These are phyloP conservation scores for Oryza australiensis DNA, from an alignment of 176 grass and related monocot genomes.

Conservation along the genomic window DNA sequence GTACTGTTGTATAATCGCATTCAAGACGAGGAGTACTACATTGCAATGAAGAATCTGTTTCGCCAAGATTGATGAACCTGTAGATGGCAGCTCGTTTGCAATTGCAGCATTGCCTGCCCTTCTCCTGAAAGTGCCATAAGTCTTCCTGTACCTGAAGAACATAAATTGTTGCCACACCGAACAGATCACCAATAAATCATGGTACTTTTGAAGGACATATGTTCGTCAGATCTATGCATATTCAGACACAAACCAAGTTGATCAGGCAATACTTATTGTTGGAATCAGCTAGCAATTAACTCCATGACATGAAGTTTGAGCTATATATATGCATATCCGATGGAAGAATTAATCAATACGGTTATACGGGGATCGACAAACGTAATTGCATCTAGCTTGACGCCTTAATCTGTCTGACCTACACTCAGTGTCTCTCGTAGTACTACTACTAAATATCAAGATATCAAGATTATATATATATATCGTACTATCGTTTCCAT, in stretches of 20 bases:
- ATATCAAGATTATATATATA: background rate
- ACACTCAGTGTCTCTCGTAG: background rate
- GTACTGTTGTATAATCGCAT: background rate
- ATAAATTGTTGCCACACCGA: slow-evolving; percentile 1
- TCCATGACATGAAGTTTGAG: background rate
- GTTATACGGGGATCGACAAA: background rate
- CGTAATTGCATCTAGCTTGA: background rate
- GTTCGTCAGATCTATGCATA: background rate
- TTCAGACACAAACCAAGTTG: background rate
- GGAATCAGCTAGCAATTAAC: background rate
- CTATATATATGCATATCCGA: background rate
- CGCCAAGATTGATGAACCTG: background rate
- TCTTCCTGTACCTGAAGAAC: background rate
- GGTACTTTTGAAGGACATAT: background rate
- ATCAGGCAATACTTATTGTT: background rate
- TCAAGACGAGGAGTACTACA: slow-evolving; percentile 5
- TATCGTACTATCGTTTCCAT: background rate
- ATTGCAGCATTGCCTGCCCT: background rate
- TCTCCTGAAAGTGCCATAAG: background rate
- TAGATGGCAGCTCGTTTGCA: background rate
- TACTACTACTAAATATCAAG: background rate
- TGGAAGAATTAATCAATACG: background rate
- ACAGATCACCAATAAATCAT: background rate
- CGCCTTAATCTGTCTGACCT: background rate
- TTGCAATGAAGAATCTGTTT: slow-evolving; percentile 9